Conservation (phyloP, 345 rosid species). For the Salix purpurea region DNA sequence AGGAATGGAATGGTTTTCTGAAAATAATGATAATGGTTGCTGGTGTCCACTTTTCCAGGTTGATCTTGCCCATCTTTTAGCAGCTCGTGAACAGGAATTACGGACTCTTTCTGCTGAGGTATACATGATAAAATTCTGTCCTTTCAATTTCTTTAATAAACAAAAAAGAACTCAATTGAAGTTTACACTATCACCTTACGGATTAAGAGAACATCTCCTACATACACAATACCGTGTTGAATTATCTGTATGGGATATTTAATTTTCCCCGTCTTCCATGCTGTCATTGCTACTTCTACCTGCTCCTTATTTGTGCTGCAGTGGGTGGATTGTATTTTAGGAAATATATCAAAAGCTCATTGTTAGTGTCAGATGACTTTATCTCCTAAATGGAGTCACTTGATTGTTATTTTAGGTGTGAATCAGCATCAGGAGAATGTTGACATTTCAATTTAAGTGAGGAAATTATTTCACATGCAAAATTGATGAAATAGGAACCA, state of each 20-base stretch:
- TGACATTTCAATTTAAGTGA: not conserved
- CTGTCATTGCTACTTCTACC: not conserved
- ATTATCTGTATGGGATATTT: not conserved
- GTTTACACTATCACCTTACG: not conserved
- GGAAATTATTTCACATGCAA: not conserved
- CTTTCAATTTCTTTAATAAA: not conserved
- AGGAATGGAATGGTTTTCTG: not conserved
- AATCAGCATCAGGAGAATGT: not conserved
- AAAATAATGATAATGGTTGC: slow-evolving; percentile 5
- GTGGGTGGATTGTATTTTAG: not conserved
- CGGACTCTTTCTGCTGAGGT: slow-evolving; percentile 93
- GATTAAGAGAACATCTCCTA: not conserved
- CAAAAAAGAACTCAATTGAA: no score
- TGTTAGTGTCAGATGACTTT: not conserved
- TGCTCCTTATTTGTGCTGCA: not conserved
- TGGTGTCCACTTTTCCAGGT: slow-evolving; percentile 46
- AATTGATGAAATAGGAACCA: not conserved
- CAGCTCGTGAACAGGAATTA: slow-evolving; percentile 91
- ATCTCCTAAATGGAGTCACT: not conserved
- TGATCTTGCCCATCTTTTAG: slow-evolving; percentile 88
- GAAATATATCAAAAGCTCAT: not conserved
- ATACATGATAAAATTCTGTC: slow-evolving; percentile 1
- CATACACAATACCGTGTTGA: no score
- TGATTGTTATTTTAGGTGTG: not conserved
- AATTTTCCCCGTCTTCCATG: not conserved